Evolutionary conservation across 2,329 filamentous ascomycete genomes (phyloP).

Genomic region (Fusarium sp.): DNA sequence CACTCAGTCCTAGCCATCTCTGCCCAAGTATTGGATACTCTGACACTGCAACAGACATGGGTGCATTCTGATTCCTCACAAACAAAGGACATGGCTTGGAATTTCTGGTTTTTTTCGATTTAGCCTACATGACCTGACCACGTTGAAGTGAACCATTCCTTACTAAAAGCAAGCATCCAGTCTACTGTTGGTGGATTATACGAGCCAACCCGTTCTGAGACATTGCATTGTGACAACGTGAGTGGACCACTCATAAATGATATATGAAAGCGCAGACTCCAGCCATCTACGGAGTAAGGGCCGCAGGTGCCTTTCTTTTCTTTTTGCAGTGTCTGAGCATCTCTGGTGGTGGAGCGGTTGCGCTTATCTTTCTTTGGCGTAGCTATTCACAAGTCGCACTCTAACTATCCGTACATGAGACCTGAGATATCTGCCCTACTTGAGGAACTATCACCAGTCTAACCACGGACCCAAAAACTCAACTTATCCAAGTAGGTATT

Average conservation of each 20-base stretch:
- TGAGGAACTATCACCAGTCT: background rate
- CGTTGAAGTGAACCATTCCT: conserved; percentile 3
- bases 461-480: background rate
- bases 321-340: background rate
- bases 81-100: conserved; percentile 22
- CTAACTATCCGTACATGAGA: too few relatives aligned
- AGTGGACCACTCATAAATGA: conserved; percentile 22
- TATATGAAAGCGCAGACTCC: conserved; percentile 2
- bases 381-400: background rate
- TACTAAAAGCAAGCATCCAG: conserved; percentile 8
- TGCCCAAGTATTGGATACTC: background rate
- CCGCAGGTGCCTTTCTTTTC: background rate
- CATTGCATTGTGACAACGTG: conserved; percentile 17
- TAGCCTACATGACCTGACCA: background rate
- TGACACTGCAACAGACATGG: background rate
- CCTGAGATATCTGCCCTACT: too few relatives aligned
- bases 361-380: background rate
- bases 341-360: background rate
- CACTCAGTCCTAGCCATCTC: background rate
- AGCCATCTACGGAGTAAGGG: background rate
- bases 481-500: background rate
- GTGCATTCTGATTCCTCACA: background rate
- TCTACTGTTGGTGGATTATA: conserved; percentile 6
- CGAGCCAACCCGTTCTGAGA: conserved; percentile 10
- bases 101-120: background rate